Conservation (phyloP, 257 asterid species). For the Perilla frutescens region DNA sequence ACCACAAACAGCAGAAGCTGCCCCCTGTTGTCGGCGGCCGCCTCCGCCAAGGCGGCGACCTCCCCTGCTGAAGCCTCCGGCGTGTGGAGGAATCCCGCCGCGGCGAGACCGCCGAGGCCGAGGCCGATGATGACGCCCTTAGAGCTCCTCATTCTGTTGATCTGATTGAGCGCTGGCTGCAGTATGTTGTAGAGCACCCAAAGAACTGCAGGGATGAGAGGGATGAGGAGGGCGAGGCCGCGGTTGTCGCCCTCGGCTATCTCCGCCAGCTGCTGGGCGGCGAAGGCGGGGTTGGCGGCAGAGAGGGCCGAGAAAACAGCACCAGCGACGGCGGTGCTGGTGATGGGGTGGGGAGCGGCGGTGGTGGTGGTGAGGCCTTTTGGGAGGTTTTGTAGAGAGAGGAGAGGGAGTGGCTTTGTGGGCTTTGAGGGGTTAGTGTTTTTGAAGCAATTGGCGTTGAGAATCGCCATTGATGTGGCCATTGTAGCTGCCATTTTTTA, state of each 20-base stretch:
- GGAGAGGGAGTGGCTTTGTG: constrained; percentile 46
- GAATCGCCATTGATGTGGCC: constrained; percentile 72
- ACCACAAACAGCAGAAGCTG: constrained; percentile 77
- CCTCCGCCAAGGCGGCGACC: constrained; percentile 58
- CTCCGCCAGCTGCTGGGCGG: constrained; percentile 88
- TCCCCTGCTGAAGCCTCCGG: constrained; percentile 65
- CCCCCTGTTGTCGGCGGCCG: constrained; percentile 79
- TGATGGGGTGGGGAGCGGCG: background rate
- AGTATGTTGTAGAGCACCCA: constrained; percentile 94
- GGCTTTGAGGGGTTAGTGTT: constrained; percentile 37
- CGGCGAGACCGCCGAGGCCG: constrained; percentile 70
- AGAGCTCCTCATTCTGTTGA: constrained; percentile 73
- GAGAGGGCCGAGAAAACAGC: constrained; percentile 78
- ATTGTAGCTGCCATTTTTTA: constrained; percentile 70
- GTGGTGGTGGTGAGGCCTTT: constrained; percentile 44
- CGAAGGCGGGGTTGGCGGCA: constrained; percentile 73
- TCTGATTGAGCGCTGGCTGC: constrained; percentile 87
- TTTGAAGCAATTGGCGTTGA: constrained; percentile 62
- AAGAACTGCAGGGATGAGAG: constrained; percentile 73
- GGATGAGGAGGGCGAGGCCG: constrained; percentile 75
- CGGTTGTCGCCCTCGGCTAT: constrained; percentile 92
- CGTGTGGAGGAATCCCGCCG: constrained; percentile 57
- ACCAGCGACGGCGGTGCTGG: constrained; percentile 56
- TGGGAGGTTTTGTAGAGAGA: constrained; percentile 59
- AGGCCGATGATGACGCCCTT: constrained; percentile 72